Evolutionary conservation across 768 basidiomycete genomes (phyloP).

Genomic region (Phaffia australis): DNA sequence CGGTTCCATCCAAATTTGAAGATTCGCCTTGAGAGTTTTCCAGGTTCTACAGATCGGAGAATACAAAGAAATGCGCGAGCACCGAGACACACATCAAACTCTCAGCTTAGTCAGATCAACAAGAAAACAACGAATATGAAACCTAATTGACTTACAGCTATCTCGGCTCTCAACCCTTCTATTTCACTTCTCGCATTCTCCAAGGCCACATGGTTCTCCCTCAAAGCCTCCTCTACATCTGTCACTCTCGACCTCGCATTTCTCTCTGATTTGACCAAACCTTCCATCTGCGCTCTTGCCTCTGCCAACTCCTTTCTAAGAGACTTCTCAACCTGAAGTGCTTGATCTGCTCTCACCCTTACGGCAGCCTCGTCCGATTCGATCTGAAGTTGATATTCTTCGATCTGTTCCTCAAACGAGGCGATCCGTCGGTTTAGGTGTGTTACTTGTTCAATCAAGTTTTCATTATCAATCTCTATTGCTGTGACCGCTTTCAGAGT

Average conservation of each 20-base stretch:
- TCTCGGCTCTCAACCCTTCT: constrained; percentile 61
- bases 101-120: neutral
- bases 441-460: constrained; percentile 73
- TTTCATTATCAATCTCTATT: constrained; percentile 87
- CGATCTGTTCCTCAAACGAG: constrained; percentile 70
- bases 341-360: constrained; percentile 30
- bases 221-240: constrained; percentile 80
- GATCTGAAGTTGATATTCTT: constrained; percentile 53
- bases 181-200: constrained; percentile 86
- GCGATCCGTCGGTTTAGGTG: constrained; percentile 70
- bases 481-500: constrained; percentile 65
- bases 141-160: constrained; percentile 49
- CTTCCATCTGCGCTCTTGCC: constrained; percentile 56
- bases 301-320: constrained; percentile 61
- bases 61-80: neutral
- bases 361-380: constrained; percentile 51
- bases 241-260: constrained; percentile 55
- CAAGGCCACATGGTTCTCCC: constrained; percentile 73
- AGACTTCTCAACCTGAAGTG: constrained; percentile 46
- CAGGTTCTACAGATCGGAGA: constrained; percentile 47
- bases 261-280: constrained; percentile 44
- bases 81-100: neutral
- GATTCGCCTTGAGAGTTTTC: constrained; percentile 50
- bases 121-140: neutral
- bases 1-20: constrained; percentile 30